Percentiles rank a stretch among this genome's conserved stretches.
These are phyloP conservation scores for Hordeum pubiflorum DNA, from an alignment of 202 grass and related monocot genomes.

Conservation along the genomic window DNA sequence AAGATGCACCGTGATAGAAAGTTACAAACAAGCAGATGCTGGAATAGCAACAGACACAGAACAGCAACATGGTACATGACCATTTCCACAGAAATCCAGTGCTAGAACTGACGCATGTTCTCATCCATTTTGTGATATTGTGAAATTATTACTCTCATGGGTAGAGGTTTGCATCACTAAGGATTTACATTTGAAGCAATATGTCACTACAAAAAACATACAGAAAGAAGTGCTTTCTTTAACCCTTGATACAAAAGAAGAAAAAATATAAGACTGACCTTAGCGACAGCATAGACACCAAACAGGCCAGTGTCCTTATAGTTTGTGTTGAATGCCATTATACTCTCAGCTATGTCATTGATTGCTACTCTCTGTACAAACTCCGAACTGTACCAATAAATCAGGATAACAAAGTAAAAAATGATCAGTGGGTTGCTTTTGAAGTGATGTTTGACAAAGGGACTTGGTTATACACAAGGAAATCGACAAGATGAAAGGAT, in stretches of 20 bases:
- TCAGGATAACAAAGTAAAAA: neutral
- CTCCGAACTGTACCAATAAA: conserved; percentile 65
- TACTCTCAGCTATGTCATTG: conserved; percentile 94
- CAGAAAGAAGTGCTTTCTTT: neutral
- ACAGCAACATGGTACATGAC: neutral
- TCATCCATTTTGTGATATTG: neutral
- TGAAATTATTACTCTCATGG: neutral
- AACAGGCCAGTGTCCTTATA: conserved; percentile 96
- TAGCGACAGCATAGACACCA: conserved; percentile 93
- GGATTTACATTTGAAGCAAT: neutral
- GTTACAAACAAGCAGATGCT: neutral
- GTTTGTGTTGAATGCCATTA: conserved; percentile 96
- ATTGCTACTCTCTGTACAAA: conserved; percentile 88
- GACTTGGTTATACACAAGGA: neutral
- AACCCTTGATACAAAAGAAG: neutral
- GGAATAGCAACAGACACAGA: neutral
- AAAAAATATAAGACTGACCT: conserved; percentile 35
- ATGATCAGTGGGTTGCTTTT: neutral
- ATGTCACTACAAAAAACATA: neutral
- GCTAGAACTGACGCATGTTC: neutral
- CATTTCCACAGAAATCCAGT: neutral
- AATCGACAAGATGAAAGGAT: neutral
- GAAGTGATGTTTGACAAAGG: neutral
- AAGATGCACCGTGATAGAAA: neutral
- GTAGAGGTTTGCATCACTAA: neutral